phyloP scores from a whole-genome alignment of 1,284 basidiomycete species.

The Leccinum pseudoinsigne region DNA sequence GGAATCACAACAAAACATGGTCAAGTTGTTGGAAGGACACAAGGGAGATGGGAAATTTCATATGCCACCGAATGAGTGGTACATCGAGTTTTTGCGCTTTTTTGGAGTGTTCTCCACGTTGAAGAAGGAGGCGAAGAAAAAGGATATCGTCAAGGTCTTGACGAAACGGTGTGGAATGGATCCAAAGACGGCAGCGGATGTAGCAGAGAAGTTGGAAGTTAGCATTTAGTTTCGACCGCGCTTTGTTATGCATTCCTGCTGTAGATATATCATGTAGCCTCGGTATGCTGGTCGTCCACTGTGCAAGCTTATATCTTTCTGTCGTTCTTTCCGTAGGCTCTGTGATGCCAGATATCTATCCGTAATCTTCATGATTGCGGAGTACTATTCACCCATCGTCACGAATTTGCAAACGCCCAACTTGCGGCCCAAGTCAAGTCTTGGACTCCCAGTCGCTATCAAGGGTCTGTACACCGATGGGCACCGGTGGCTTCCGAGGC shows the following conservation, averaged over 20 bases:
- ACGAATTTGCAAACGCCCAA: not conserved
- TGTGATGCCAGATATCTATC: not conserved
- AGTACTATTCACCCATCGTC: not conserved
- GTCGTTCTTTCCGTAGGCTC: not conserved
- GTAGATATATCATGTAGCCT: not conserved
- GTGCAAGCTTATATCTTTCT: constrained; percentile 11
- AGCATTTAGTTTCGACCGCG: not conserved
- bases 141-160: no score
- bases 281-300: constrained; percentile 1
- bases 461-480: not conserved
- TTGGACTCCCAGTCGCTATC: not conserved
- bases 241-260: not conserved
- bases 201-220: no score
- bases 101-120: no score
- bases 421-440: no score
- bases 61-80: no score
- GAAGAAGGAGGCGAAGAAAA: no score
- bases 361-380: not conserved
- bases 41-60: no score
- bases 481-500: not conserved
- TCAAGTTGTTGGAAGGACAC: constrained; percentile 15
- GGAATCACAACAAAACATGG: constrained; percentile 24
- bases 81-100: no score
- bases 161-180: no score
- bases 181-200: no score